These are phyloP conservation scores for Cornus suecica DNA, from an alignment of 148 eudicot species.

Conservation along the genomic window DNA sequence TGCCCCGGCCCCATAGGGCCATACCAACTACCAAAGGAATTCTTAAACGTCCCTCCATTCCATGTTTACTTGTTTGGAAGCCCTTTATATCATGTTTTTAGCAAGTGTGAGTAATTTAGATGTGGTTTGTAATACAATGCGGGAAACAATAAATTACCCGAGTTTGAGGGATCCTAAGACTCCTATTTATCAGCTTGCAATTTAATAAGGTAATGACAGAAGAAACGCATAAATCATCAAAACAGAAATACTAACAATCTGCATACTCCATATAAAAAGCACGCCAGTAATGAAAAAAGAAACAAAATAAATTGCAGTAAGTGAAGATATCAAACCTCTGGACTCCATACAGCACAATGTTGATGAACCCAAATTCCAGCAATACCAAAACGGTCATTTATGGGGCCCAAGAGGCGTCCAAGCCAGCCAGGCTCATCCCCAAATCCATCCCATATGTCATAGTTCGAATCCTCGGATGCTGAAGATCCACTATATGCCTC, in stretches of 20 bases:
- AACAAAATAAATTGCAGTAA: slow-evolving; percentile 10
- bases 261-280: neutral
- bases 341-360: slow-evolving; percentile 99
- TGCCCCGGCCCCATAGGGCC: too few relatives aligned
- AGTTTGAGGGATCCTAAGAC: neutral
- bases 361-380: slow-evolving; percentile 99
- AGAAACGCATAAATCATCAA: neutral
- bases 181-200: neutral
- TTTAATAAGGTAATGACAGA: neutral
- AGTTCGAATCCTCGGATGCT: slow-evolving; percentile 70
- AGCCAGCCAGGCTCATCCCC: slow-evolving; percentile 96
- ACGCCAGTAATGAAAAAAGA: neutral
- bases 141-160: neutral
- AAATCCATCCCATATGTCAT: slow-evolving; percentile 90
- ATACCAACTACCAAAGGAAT: too few relatives aligned
- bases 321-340: slow-evolving; percentile 62
- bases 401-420: slow-evolving; percentile 86
- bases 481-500: slow-evolving; percentile 88
- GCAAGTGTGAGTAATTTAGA: too few relatives aligned
- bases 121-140: too few relatives aligned
- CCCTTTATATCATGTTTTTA: too few relatives aligned
- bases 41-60: too few relatives aligned
- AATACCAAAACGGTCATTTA: slow-evolving; percentile 88
- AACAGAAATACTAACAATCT: neutral
- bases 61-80: too few relatives aligned